A percentile compares a stretch with the other conserved stretches of the same genome.
Evolutionary conservation across 257 asterid genomes (phyloP).

Genomic region (Hygrophila difformis): DNA sequence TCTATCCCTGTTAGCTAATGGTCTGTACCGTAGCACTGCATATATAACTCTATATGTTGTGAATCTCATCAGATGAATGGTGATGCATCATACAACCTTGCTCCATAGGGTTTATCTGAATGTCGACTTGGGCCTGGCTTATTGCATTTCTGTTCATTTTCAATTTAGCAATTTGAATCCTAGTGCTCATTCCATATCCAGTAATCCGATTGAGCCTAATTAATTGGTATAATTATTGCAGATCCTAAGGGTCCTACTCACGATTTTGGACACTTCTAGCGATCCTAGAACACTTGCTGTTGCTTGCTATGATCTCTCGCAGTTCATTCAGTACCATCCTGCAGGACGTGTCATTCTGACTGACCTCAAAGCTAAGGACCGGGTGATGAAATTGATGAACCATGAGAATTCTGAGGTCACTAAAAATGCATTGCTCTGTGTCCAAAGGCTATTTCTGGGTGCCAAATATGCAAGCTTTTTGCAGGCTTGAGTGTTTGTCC

Average conservation of each 20-base stretch:
- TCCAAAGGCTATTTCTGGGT: slow-evolving; percentile 88
- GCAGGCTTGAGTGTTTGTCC: slow-evolving; percentile 37
- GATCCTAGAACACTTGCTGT: slow-evolving; percentile 83
- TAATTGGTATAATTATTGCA: slow-evolving; percentile 19
- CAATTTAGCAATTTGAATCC: not conserved
- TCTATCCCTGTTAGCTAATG: not conserved
- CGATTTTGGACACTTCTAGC: slow-evolving; percentile 70
- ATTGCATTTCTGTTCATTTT: too few species aligned
- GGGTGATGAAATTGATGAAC: slow-evolving; percentile 91
- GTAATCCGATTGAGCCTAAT: not conserved
- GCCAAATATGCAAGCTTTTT: slow-evolving; percentile 95
- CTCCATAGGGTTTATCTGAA: too few species aligned
- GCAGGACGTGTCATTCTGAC: slow-evolving; percentile 81
- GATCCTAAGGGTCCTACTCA: slow-evolving; percentile 76
- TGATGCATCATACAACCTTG: too few species aligned
- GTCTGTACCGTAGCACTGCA: not conserved
- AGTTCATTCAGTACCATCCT: slow-evolving; percentile 77
- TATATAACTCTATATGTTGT: not conserved
- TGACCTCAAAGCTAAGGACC: slow-evolving; percentile 89
- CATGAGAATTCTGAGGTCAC: slow-evolving; percentile 82
- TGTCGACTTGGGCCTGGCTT: too few species aligned
- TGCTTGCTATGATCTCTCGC: slow-evolving; percentile 85
- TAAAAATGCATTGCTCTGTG: slow-evolving; percentile 81
- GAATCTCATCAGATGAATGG: not conserved
- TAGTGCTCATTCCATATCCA: not conserved